Evolutionary conservation across 805 yeast species (phyloP).

Genomic region (Millerozyma acaciae): DNA sequence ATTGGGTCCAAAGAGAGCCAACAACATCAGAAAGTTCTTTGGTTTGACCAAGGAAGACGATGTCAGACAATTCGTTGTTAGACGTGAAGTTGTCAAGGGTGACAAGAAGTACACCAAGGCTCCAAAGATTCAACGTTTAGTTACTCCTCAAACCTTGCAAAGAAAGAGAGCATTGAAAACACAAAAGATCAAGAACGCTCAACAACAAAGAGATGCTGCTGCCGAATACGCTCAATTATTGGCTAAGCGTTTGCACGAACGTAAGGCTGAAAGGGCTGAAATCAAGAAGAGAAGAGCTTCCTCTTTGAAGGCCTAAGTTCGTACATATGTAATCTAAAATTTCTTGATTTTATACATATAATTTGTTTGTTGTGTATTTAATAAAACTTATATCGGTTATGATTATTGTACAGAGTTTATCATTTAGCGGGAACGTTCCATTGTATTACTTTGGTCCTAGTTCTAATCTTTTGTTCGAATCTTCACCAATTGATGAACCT

Average conservation of each 20-base stretch:
- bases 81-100: conserved; percentile 98
- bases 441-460: conserved; percentile 8
- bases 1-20: conserved; percentile 99
- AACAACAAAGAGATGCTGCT: conserved; percentile 99
- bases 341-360: conserved; percentile 9
- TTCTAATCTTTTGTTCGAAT: conserved; percentile 11
- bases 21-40: conserved; percentile 99
- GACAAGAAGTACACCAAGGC: conserved; percentile 99
- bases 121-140: conserved; percentile 99
- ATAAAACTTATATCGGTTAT: conserved; percentile 13
- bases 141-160: conserved; percentile 98
- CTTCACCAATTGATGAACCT: conserved; percentile 9
- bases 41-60: conserved; percentile 95
- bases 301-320: conserved; percentile 80
- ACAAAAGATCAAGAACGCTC: conserved; percentile 93
- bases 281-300: conserved; percentile 99
- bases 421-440: conserved; percentile 8
- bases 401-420: background rate
- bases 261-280: conserved; percentile 98
- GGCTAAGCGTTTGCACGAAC: conserved; percentile 97
- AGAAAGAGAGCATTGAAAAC: conserved; percentile 97
- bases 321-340: conserved; percentile 8
- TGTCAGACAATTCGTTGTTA: conserved; percentile 84
- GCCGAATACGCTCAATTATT: conserved; percentile 99
- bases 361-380: conserved; percentile 21